phyloP scores from a whole-genome alignment of 129 eudicot species.

The Chrysanthemum lavandulifolium region DNA sequence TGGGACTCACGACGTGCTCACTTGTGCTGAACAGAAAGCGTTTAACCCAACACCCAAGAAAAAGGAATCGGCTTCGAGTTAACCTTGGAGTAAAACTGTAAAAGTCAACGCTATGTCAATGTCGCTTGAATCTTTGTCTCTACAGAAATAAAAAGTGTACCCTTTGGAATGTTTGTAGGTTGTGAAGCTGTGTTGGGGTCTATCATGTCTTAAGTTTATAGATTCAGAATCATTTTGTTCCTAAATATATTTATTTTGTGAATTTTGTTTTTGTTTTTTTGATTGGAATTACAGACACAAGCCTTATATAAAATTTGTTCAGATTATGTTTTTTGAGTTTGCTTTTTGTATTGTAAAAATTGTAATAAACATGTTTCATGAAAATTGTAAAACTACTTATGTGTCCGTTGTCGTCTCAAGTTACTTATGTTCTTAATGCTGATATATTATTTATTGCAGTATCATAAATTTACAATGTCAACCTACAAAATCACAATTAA shows the following conservation, averaged over 20 bases:
- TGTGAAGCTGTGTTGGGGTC: slow-evolving; percentile 30
- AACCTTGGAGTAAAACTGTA: slow-evolving; percentile 21
- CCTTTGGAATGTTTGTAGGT: slow-evolving; percentile 24
- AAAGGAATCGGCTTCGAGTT: slow-evolving; percentile 42
- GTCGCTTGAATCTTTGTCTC: slow-evolving; percentile 20
- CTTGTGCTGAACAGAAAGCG: slow-evolving; percentile 68
- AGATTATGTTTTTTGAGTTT: slow-evolving; percentile 29
- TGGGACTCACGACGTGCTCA: slow-evolving; percentile 69
- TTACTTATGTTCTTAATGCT: background rate
- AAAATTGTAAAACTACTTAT: slow-evolving; percentile 28
- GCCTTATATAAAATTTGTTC: slow-evolving; percentile 19
- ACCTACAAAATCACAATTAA: background rate
- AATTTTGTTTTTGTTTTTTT: slow-evolving; percentile 25
- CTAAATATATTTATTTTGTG: slow-evolving; percentile 35
- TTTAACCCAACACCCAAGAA: slow-evolving; percentile 56
- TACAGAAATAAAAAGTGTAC: slow-evolving; percentile 34
- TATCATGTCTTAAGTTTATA: slow-evolving; percentile 15
- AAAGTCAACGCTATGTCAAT: background rate
- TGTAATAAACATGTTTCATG: slow-evolving; percentile 7
- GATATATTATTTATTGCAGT: background rate
- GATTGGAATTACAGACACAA: slow-evolving; percentile 18
- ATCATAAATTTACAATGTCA: background rate
- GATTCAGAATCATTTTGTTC: slow-evolving; percentile 32
- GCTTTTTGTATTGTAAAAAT: slow-evolving; percentile 29
- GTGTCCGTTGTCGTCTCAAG: slow-evolving; percentile 9